Base-by-base conservation (phyloP, 2,329 filamentous ascomycete species). In the Pseudocercospora cruenta region DNA sequence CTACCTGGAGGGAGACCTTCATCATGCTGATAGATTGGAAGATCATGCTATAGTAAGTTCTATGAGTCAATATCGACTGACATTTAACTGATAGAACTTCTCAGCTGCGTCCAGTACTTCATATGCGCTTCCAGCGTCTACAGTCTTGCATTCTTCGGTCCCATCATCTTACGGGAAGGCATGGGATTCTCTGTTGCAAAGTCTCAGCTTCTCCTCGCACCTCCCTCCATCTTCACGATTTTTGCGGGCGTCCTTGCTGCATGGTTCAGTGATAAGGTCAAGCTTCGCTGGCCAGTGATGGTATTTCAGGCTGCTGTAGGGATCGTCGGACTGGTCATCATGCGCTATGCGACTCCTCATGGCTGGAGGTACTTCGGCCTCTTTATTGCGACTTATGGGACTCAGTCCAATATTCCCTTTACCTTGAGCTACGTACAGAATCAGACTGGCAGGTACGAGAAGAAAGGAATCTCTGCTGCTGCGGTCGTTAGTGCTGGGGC, bases 331-430 rank as follows among this genome's bases (percentile, higher is more conserved):
- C 80, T 93, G 6, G 86, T 88, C 28, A 87, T 93, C 74, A 89
- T 93, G 82, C 91, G 90, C 39, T 93, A 89, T 81, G 83, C 86
- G 53, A 74, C 78, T 22, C 83, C 78, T 69, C 72, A 86, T 2
- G 82, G 76, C 2, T 85, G 88, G 12, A 86, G 90, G 55, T 93
- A 92, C 78, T 88, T 92, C 68, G 91, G 90, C 63, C 84, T 92
- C 64, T 94, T 93, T 80, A 80, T 94, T 49, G 85, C 88, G 24
- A 90, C 90, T 0, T 90, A 90, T 0, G 91, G 90, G 8, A 87
- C 88, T 69, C 92, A 93, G 78, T 85, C 88, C 66, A 94, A 93
- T 75, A 83, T 93, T 6, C 91, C 92, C 12, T 83, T 87, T 0
- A 82, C 86, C 51, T 87, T 94, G 82, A 85, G 90, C 0, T 93